Base-by-base conservation (phyloP, 192 early-diverging fungal genomes). In the Cetraspora pellucida region DNA sequence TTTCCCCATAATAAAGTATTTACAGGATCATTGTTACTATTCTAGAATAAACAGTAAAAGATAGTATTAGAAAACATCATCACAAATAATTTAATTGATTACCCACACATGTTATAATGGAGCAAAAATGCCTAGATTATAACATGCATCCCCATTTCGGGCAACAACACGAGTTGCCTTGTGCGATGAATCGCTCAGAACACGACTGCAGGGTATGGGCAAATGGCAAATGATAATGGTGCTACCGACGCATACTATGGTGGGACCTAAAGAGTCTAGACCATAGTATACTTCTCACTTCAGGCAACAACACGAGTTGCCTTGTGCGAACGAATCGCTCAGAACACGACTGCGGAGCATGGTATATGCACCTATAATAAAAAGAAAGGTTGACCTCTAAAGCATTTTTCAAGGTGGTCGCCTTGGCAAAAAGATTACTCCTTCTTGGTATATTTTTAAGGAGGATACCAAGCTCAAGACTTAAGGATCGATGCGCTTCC, bases 261-360 rank as follows among this genome's bases (percentile, higher is more conserved):
- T 67, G 65, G 65, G 65, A 60, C 66, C 17, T 47, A 69, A 45
- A 45, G 46, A n/a, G 16, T 47, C 66, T 45, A 47, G 66, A 69
- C 66, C 10, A 69, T 69, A 46, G 47, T 49, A 69, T 46, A 69
- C 66, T 69, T 69, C 66, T 45, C 44, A 69, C 66, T 69, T 69
- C 66, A 60, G 66, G 11, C 66, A 68, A 68, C 37, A 68, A 68
- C 37, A 50, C 10, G 72, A 1, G 44, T 69, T 69, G 66, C n/a
- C 66, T 69, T 69, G 44, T 69, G 66, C 66, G 43, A 57, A 74
- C 1, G 47, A 74, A 74, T 74, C 43, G 11, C 72, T 74, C 72
- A 74, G 58, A 60, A 60, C 55, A 74, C 27, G 44, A 74, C 58
- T 63, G 58, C 72, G 46, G 58, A 45, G 72, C 58, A 74, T 61